Evolutionary conservation across 305 asterid species (phyloP).

Genomic region (Lippia alba): DNA sequence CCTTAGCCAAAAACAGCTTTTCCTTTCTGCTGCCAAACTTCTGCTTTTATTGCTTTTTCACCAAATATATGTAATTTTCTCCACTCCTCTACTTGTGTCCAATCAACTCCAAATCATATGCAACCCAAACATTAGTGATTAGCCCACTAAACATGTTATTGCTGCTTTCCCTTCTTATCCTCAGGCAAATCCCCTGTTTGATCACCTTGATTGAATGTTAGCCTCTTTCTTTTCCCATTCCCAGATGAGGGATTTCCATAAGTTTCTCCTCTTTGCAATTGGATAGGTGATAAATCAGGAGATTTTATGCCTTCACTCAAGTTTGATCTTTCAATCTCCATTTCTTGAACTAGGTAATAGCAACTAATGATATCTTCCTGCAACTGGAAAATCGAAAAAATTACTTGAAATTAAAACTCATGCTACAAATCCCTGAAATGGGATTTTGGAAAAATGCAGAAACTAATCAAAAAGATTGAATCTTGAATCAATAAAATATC

Average conservation of each 20-base stretch:
- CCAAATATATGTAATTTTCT: neutral
- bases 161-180: constrained; percentile 33
- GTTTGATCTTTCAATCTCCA: constrained; percentile 36
- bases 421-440: neutral
- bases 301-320: constrained; percentile 34
- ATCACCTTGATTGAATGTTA: constrained; percentile 42
- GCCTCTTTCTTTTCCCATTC: constrained; percentile 54
- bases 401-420: neutral
- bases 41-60: constrained; percentile 22
- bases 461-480: neutral
- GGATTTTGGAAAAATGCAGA: neutral
- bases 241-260: constrained; percentile 39
- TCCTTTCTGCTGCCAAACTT: constrained; percentile 37
- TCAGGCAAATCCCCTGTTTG: constrained; percentile 25
- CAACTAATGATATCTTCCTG: constrained; percentile 67
- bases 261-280: constrained; percentile 23
- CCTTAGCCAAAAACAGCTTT: constrained; percentile 28
- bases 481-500: constrained; percentile 18
- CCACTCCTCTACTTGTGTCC: constrained; percentile 25
- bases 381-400: neutral
- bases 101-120: constrained; percentile 44
- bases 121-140: constrained; percentile 30
- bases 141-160: constrained; percentile 18
- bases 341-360: constrained; percentile 45
- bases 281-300: constrained; percentile 45